These are phyloP conservation scores for Warburgia ugandensis DNA, from an alignment of 164 flowering plant genomes.

Conservation along the genomic window DNA sequence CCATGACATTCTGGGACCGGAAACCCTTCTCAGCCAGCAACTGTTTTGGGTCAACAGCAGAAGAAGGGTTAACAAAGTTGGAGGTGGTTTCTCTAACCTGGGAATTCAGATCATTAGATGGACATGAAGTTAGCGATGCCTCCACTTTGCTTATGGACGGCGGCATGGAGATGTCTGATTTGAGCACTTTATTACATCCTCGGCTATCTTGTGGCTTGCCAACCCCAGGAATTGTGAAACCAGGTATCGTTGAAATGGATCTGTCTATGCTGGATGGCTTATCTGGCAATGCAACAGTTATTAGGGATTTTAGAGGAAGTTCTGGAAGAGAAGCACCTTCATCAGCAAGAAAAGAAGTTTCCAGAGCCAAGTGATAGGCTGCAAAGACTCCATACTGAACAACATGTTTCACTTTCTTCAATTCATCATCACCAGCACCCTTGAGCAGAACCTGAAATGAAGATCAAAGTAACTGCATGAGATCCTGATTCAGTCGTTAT, in stretches of 20 bases:
- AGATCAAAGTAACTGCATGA: too few relatives aligned
- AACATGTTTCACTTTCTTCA: slow-evolving; percentile 95
- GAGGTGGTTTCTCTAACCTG: slow-evolving; percentile 16
- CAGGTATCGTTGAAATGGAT: slow-evolving; percentile 83
- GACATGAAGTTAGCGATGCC: slow-evolving; percentile 7
- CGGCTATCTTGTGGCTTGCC: slow-evolving; percentile 36
- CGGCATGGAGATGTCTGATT: slow-evolving; percentile 15
- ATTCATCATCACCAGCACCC: slow-evolving; percentile 85
- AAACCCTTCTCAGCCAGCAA: slow-evolving; percentile 1
- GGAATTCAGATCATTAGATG: slow-evolving; percentile 19
- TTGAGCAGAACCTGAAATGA: slow-evolving; percentile 70
- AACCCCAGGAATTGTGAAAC: slow-evolving; percentile 38
- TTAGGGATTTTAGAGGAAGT: slow-evolving; percentile 65
- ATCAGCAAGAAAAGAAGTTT: slow-evolving; percentile 98
- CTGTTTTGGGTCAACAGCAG: not conserved
- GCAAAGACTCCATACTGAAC: slow-evolving; percentile 94
- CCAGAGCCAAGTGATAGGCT: slow-evolving; percentile 95
- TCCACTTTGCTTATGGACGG: slow-evolving; percentile 17
- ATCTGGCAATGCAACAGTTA: slow-evolving; percentile 81
- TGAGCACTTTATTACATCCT: slow-evolving; percentile 21
- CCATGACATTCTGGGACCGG: slow-evolving; percentile 12
- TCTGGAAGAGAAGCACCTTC: slow-evolving; percentile 96
- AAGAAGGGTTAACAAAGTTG: slow-evolving; percentile 13
- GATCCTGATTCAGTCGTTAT: too few relatives aligned
- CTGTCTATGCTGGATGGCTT: slow-evolving; percentile 61